Evolutionary conservation across 805 yeast genomes (phyloP).

Genomic region (Priceomyces carsonii): DNA sequence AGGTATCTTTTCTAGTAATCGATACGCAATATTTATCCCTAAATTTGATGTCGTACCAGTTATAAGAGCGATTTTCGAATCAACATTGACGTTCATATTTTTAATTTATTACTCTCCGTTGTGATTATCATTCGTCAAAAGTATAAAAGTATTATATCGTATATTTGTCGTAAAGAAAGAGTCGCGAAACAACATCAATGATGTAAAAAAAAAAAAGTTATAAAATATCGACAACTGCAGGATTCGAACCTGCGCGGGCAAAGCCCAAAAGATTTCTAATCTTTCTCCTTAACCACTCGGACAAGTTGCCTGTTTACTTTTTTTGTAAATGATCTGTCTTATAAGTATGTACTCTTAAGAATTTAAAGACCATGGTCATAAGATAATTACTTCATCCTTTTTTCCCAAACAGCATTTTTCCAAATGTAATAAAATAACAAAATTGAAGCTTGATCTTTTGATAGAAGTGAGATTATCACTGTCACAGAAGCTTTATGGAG

Average conservation of each 20-base stretch:
- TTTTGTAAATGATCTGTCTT: too few species aligned
- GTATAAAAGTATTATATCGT: not conserved
- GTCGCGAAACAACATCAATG: conserved; percentile 1
- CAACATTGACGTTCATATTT: conserved; percentile 8
- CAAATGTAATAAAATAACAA: too few species aligned
- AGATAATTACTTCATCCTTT: too few species aligned
- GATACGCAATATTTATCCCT: conserved; percentile 82
- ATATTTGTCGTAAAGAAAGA: conserved; percentile 1
- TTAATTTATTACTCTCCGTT: too few species aligned
- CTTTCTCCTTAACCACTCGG: conserved; percentile 62
- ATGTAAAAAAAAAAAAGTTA: conserved; percentile 5
- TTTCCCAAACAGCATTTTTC: too few species aligned
- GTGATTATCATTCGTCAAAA: too few species aligned
- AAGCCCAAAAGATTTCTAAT: conserved; percentile 61
- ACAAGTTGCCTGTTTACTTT: conserved; percentile 43
- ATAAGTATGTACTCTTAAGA: too few species aligned
- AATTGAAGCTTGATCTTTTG: too few species aligned
- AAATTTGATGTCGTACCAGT: conserved; percentile 59
- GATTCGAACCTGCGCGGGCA: conserved; percentile 66
- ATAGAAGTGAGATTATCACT: too few species aligned
- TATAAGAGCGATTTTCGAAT: conserved; percentile 38
- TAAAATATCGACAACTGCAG: conserved; percentile 52
- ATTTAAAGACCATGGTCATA: too few species aligned
- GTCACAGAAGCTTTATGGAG: too few species aligned
- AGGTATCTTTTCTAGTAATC: conserved; percentile 66